phyloP scores from a whole-genome alignment of 352 stramenopile species.

The Phytophthora quininea region DNA sequence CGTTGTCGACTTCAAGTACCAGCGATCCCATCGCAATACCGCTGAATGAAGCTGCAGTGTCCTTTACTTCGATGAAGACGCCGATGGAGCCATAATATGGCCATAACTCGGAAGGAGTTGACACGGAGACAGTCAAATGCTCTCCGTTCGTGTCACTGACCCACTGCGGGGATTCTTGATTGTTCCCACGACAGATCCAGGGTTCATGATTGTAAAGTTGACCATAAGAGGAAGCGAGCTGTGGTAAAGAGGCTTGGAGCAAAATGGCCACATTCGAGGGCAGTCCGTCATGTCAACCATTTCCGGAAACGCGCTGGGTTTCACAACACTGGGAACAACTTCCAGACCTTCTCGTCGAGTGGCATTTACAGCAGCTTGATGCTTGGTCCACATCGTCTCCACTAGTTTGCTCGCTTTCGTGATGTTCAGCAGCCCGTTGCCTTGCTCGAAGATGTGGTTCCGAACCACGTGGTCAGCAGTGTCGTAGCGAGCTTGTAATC shows the following conservation, averaged over 20 bases:
- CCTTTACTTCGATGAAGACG: constrained; percentile 72
- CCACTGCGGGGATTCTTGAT: constrained; percentile 63
- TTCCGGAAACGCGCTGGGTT: constrained; percentile 65
- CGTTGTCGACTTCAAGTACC: constrained; percentile 53
- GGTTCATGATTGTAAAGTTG: constrained; percentile 88
- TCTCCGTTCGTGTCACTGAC: constrained; percentile 53
- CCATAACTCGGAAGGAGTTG: constrained; percentile 56
- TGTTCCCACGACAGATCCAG: constrained; percentile 49
- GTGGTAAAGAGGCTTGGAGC: constrained; percentile 80
- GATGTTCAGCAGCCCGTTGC: constrained; percentile 76
- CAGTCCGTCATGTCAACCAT: constrained; percentile 77
- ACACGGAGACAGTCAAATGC: constrained; percentile 54
- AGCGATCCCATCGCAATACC: constrained; percentile 52
- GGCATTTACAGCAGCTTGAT: constrained; percentile 30
- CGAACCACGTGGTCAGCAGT: constrained; percentile 48
- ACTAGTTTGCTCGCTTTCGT: constrained; percentile 57
- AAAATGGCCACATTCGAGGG: constrained; percentile 89
- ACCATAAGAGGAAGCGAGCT: constrained; percentile 74
- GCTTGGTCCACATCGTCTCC: constrained; percentile 41
- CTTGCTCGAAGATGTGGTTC: constrained; percentile 89
- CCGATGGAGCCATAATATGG: constrained; percentile 76
- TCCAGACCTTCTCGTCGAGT: constrained; percentile 7
- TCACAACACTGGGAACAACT: constrained; percentile 17
- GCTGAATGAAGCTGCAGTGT: constrained; percentile 39
- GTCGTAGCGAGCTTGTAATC: constrained; percentile 39